These are phyloP conservation scores for Curvularia verruculosa DNA, from an alignment of 2,329 filamentous ascomycete genomes.

Conservation along the genomic window DNA sequence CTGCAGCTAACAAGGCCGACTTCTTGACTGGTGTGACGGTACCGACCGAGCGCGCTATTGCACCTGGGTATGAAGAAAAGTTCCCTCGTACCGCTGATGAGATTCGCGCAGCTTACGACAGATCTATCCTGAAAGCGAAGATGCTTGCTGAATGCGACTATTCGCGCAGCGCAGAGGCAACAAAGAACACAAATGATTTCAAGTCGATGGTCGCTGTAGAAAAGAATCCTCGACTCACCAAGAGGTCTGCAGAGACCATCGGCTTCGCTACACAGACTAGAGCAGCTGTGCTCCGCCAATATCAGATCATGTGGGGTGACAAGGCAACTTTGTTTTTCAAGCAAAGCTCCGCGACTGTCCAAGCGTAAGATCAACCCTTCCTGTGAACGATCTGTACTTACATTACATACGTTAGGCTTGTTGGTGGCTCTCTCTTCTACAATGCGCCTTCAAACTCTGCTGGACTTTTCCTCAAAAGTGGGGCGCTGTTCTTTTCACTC, in stretches of 20 bases:
- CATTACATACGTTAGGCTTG: slow-evolving; percentile 45
- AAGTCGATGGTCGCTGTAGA: too few species aligned
- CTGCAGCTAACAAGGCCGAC: slow-evolving; percentile 68
- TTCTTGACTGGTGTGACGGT: slow-evolving; percentile 74
- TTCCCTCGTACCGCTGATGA: slow-evolving; percentile 52
- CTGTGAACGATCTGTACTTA: too few species aligned
- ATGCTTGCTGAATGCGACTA: too few species aligned
- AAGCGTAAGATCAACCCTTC: slow-evolving; percentile 49
- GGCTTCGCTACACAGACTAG: slow-evolving; percentile 47
- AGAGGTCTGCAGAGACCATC: too few species aligned
- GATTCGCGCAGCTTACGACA: too few species aligned
- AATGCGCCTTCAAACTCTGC: slow-evolving; percentile 57
- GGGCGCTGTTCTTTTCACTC: slow-evolving; percentile 61
- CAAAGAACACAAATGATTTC: too few species aligned
- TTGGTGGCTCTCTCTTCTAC: slow-evolving; percentile 72
- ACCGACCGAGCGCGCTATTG: slow-evolving; percentile 47
- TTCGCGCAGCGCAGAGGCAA: too few species aligned
- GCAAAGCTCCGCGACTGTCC: slow-evolving; percentile 61
- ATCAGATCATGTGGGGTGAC: slow-evolving; percentile 69
- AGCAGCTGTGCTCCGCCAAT: slow-evolving; percentile 64
- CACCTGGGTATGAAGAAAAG: slow-evolving; percentile 45
- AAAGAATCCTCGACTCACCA: too few species aligned
- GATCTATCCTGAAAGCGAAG: too few species aligned
- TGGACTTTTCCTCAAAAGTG: too few species aligned
- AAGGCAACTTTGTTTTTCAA: slow-evolving; percentile 68